Percentiles rank a stretch among this genome's conserved stretches.
These are phyloP conservation scores for Pelargonium nanum DNA, from an alignment of 345 rosid genomes.

Conservation along the genomic window DNA sequence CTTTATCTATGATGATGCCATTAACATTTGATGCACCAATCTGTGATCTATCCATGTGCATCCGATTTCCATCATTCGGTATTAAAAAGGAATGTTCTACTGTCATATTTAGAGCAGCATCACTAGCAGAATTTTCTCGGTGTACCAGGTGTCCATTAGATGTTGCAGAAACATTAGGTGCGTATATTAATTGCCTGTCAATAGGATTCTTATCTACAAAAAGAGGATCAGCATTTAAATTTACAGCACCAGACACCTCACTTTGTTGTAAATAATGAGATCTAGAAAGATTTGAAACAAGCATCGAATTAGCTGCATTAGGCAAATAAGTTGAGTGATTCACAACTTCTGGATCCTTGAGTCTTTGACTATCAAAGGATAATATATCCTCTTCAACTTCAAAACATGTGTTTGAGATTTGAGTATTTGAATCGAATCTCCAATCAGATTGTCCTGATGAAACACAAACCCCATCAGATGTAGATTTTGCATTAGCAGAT, in stretches of 20 bases:
- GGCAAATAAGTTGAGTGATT: conserved; percentile 26
- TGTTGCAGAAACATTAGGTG: conserved; percentile 20
- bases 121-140: conserved; percentile 13
- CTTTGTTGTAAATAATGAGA: conserved; percentile 30
- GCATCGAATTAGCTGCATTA: conserved; percentile 27
- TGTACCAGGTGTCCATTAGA: conserved; percentile 44
- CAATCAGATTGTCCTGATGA: conserved; percentile 27
- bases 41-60: conserved; percentile 16
- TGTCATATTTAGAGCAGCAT: conserved; percentile 24
- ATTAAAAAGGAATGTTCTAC: conserved; percentile 22
- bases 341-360: conserved; percentile 46
- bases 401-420: conserved; percentile 13
- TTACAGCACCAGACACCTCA: conserved; percentile 14
- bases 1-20: conserved; percentile 21
- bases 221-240: conserved; percentile 23
- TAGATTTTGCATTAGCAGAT: conserved; percentile 8
- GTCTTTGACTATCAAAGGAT: conserved; percentile 48
- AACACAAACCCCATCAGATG: conserved; percentile 17
- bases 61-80: conserved; percentile 26
- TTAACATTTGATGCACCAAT: conserved; percentile 13
- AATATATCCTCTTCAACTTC: conserved; percentile 54
- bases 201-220: conserved; percentile 26
- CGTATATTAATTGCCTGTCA: conserved; percentile 16
- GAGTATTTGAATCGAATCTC: conserved; percentile 23
- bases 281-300: conserved; percentile 29